Percentiles rank a stretch among this genome's conserved stretches.
Conservation (phyloP, 1,284 basidiomycete genomes). For the Ganoderma sp. region DNA sequence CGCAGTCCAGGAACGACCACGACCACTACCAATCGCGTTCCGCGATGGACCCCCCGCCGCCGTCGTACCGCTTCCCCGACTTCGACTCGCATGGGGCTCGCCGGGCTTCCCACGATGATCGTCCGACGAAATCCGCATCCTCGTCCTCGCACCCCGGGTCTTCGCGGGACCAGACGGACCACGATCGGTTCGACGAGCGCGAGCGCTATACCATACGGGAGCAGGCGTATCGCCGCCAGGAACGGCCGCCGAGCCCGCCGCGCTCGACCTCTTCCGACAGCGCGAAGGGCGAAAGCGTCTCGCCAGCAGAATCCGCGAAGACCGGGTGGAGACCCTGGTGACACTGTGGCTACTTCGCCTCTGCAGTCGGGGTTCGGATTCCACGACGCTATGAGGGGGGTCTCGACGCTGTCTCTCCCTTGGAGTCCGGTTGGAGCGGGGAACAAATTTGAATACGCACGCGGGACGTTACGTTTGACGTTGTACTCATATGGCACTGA, state of each 20-base stretch:
- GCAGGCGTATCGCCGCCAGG: constrained; percentile 19
- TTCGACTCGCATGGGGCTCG: constrained; percentile 9
- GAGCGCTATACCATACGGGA: constrained; percentile 11
- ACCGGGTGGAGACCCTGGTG: constrained; percentile 33
- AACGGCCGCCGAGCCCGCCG: constrained; percentile 28
- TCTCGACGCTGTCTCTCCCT: neutral
- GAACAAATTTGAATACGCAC: constrained; percentile 3
- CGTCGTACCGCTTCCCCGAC: constrained; percentile 8
- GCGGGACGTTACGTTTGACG: constrained; percentile 1
- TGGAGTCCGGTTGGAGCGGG: neutral
- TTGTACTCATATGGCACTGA: constrained; percentile 2
- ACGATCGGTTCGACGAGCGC: constrained; percentile 3
- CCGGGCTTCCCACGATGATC: constrained; percentile 21
- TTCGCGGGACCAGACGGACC: constrained; percentile 2
- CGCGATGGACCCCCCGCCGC: constrained; percentile 13
- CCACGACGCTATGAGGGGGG: neutral
- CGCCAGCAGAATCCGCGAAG: constrained; percentile 43
- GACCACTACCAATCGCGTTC: constrained; percentile 19
- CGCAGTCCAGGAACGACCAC: constrained; percentile 13
- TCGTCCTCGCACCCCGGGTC: constrained; percentile 23
- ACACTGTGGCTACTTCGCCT: neutral
- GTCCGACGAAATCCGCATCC: constrained; percentile 24
- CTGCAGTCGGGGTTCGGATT: neutral
- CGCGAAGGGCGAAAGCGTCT: constrained; percentile 25
- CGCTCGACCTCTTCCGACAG: constrained; percentile 24